Base-by-base conservation (phyloP, 2,329 filamentous ascomycete genomes). In the Aphanoascus verrucosus region DNA sequence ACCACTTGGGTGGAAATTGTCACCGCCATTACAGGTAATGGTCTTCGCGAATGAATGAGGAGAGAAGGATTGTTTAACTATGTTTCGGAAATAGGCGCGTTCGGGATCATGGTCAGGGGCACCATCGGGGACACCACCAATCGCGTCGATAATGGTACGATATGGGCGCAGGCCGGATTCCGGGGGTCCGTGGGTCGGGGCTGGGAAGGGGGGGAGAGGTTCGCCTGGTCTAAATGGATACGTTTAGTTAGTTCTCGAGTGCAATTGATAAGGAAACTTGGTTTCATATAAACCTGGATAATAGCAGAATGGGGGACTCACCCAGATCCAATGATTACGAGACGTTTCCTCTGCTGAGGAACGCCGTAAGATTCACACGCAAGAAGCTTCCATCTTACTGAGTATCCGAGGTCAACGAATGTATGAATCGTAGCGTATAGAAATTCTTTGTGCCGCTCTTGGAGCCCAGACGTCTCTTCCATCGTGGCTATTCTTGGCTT, bases 381-480 rank as follows among this genome's bases (percentile, higher is more conserved):
- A 1, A 86, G 64, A 0, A 86, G 65, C 17, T 75, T 78, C 84
- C 85, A 93, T 1, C 82, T 73, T 0, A 91, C 72, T 0, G 82
- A 87, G 63, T 86, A 94, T 1, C 81, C 80, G 23, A 76, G 67
- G 2, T 77, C 68, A 0, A 85, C 81, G 51, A 90, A 82, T 32
- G 82, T 79, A 23, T 76, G 70, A 2, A 93, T 70, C 0, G 90
- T 66, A 0, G 74, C 68, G 38, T 77, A 72, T 45, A 89, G 83
- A 50, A 78, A 82, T 0, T 71, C 67, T 9, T 69, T 65, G 52
- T 83, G 81, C 0, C 73, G 67, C 0, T 76, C 67, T 19, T 78
- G 65, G 0, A 94, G 75, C 0, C 86, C 87, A 50, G 80, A 82
- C 0, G 88, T 90, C 62, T 94, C 85, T 61, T 94, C 88, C 0